Percentiles rank a stretch among this genome's conserved stretches.
These are phyloP conservation scores for Boletus sp. DNA, from an alignment of 768 basidiomycete species.

Conservation along the genomic window DNA sequence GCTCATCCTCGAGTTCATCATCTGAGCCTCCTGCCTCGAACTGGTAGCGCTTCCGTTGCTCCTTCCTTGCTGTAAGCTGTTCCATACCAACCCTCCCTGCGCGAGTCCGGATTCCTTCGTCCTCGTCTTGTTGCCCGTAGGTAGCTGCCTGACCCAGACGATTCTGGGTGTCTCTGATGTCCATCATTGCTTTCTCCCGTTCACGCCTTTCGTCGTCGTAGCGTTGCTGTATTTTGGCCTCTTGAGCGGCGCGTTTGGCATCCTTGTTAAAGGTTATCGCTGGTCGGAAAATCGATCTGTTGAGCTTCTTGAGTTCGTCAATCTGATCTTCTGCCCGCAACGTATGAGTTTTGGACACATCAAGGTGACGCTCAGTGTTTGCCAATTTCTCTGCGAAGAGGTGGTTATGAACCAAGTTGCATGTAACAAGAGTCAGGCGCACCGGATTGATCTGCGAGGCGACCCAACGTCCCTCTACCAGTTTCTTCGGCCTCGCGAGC, in stretches of 20 bases:
- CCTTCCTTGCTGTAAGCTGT: conserved; percentile 56
- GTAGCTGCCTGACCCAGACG: conserved; percentile 74
- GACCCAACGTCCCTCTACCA: conserved; percentile 76
- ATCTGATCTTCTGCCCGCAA: conserved; percentile 90
- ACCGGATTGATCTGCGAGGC: conserved; percentile 94
- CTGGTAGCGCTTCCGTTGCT: conserved; percentile 80
- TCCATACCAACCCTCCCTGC: conserved; percentile 41
- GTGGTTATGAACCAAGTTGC: not conserved
- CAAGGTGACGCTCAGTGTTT: conserved; percentile 92
- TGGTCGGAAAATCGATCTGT: conserved; percentile 92
- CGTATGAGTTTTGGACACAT: conserved; percentile 86
- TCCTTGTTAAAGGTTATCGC: conserved; percentile 93
- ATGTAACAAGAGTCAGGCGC: conserved; percentile 20
- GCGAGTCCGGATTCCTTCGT: conserved; percentile 35
- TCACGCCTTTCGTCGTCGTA: conserved; percentile 85
- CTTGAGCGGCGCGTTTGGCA: conserved; percentile 82
- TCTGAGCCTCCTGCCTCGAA: conserved; percentile 90
- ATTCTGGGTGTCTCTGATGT: conserved; percentile 84
- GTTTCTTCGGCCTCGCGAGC: conserved; percentile 98
- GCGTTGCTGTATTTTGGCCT: conserved; percentile 77
- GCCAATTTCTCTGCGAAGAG: conserved; percentile 69
- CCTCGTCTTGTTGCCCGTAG: conserved; percentile 53
- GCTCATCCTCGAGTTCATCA: conserved; percentile 91
- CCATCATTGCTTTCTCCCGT: conserved; percentile 81
- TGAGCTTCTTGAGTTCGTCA: conserved; percentile 90